Base-by-base conservation (phyloP, 176 grass and related monocot species). In the Musa schizocarpa region DNA sequence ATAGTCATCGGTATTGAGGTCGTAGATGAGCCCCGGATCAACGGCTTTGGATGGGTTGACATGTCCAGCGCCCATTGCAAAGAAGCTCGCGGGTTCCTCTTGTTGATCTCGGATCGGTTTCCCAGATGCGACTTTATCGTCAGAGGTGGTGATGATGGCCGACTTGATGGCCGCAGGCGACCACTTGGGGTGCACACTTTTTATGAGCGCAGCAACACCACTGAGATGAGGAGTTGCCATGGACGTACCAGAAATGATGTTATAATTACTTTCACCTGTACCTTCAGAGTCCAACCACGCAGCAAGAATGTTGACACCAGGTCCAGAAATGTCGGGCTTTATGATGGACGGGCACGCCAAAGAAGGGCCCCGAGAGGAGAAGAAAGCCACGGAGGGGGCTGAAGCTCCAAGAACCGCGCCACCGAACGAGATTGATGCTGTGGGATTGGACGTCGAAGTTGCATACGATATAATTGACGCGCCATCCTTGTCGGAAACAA, bases 231-330 rank as follows among this genome's bases (percentile, higher is more conserved):
- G 65, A 1, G 65, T 68, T 11, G 94, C 87, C 90, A 93, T 97
- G 81, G 94, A 97, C n/a, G 94, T 97, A 14, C 94, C 94, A 26
- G 94, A 97, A 54, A 90, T 76, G 29, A 97, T 73, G 63, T 90
- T 84, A 75, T 22, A 63, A 6, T 8, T 22, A 9, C 10, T 23
- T 17, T 76, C 56, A 12, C 2, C n/a, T 3, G 34, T 34, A 14
- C 10, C 16, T 81, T 79, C 54, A 0, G 19, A 9, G 22, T 83
- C 87, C 87, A 97, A 55, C 34, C 34, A 34, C 3, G 90, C 93
- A 1, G 90, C 93, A 52, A 97, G 77, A 22, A 97, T 88, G 81
- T 97, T 97, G 82, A 97, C 87, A 13, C 93, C 93, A 0, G 93
- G 93, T 1, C 87, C 93, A 3, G 88, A 90, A 69, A 97, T 87